Percentiles rank a stretch among this genome's conserved stretches.
Conservation (phyloP, 2,329 filamentous ascomycete species). For the Clathrospora elynae region DNA sequence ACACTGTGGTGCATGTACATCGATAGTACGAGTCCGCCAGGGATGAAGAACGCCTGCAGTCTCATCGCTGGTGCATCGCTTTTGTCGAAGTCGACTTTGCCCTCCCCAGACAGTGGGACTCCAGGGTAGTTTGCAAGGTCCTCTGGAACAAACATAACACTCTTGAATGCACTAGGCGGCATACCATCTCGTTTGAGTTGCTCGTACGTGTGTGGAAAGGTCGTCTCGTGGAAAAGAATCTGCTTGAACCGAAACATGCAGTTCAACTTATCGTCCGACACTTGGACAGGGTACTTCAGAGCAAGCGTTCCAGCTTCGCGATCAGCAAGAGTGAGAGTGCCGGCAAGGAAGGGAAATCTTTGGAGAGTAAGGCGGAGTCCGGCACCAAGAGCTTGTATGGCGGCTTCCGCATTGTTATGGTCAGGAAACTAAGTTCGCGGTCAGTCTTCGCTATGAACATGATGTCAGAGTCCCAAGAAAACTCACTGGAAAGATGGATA, state of each 20-base stretch:
- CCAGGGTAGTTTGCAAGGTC: constrained; percentile 35
- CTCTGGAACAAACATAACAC: constrained; percentile 38
- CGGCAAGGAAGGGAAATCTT: constrained; percentile 40
- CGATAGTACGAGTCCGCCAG: constrained; percentile 44
- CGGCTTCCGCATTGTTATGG: constrained; percentile 31
- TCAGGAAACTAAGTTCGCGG: constrained; percentile 31
- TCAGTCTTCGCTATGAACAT: constrained; percentile 1
- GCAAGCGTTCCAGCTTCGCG: constrained; percentile 31
- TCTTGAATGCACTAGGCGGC: constrained; percentile 41
- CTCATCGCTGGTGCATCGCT: constrained; percentile 38
- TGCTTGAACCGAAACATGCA: constrained; percentile 31
- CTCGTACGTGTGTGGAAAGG: constrained; percentile 35
- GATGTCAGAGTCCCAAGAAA: background rate
- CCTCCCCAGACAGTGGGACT: constrained; percentile 36
- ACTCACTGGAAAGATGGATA: constrained; percentile 39
- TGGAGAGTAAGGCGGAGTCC: constrained; percentile 34
- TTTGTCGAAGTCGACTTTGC: constrained; percentile 32
- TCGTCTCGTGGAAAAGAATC: constrained; percentile 19
- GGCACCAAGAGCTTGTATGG: constrained; percentile 30
- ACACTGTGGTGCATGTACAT: constrained; percentile 43
- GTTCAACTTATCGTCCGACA: constrained; percentile 22
- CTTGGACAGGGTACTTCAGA: constrained; percentile 32
- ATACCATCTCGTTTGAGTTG: constrained; percentile 40
- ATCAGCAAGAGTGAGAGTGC: constrained; percentile 35
- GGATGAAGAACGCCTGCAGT: constrained; percentile 43